Evolutionary conservation across 1,284 basidiomycete species (phyloP).

Genomic region (Marasmius fiardii): DNA sequence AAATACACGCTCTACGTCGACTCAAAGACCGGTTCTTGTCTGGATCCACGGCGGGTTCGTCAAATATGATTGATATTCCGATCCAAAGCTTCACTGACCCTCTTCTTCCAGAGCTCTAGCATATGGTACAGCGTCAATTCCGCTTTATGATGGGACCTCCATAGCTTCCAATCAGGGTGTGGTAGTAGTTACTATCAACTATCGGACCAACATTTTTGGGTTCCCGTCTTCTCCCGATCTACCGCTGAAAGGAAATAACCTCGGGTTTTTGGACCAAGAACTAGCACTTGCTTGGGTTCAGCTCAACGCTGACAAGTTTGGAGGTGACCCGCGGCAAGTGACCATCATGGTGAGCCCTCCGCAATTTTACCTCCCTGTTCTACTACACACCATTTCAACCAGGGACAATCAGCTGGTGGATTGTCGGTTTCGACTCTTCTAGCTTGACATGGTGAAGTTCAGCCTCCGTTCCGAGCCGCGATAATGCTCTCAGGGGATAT

Average conservation of each 20-base stretch:
- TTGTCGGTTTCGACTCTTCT: neutral
- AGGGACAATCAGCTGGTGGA: neutral
- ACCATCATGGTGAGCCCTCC: conserved; percentile 17
- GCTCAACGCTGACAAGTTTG: conserved; percentile 18
- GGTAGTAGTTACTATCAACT: conserved; percentile 19
- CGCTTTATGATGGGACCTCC: conserved; percentile 14
- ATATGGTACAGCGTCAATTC: conserved; percentile 5
- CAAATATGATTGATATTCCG: no score
- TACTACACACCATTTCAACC: no score
- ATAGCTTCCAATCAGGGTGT: conserved; percentile 17
- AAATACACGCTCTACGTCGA: neutral
- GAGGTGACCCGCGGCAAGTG: conserved; percentile 17
- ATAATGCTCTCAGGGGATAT: no score
- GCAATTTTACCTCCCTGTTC: no score
- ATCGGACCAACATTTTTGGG: conserved; percentile 20
- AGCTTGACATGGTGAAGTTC: no score
- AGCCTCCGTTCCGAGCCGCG: no score
- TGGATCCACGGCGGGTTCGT: conserved; percentile 10
- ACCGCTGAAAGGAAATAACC: conserved; percentile 14
- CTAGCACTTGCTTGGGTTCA: conserved; percentile 19
- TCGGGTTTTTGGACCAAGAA: conserved; percentile 21
- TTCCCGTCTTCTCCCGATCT: conserved; percentile 18
- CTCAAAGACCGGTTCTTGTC: conserved; percentile 3
- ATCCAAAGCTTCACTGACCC: no score
- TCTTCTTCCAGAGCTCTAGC: neutral